Evolutionary conservation across 257 asterid genomes (phyloP).

Genomic region (Datura wrightii): DNA sequence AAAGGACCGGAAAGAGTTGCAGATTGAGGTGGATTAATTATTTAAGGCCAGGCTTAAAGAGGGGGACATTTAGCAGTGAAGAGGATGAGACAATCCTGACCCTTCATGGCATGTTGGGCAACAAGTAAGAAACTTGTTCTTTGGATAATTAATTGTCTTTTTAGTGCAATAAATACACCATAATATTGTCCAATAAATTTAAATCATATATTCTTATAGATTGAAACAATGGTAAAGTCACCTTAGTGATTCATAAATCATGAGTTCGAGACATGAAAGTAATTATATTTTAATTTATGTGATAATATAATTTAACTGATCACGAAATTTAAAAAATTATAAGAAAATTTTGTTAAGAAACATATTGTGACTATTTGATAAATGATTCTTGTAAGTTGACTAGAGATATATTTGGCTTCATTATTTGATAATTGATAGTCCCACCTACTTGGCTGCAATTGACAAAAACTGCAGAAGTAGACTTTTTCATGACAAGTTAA

Average conservation of each 20-base stretch:
- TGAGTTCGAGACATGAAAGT: neutral
- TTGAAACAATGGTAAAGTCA: too few species aligned
- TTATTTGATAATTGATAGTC: neutral
- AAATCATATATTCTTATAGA: neutral
- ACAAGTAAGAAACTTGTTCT: slow-evolving; percentile 31
- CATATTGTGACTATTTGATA: neutral
- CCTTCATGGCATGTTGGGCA: slow-evolving; percentile 33
- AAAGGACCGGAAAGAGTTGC: slow-evolving; percentile 32
- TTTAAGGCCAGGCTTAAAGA: slow-evolving; percentile 30
- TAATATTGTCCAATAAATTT: neutral
- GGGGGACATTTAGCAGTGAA: neutral
- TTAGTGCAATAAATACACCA: neutral
- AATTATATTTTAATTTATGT: too few species aligned
- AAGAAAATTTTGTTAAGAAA: neutral
- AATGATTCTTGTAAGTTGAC: neutral
- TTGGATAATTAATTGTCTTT: neutral
- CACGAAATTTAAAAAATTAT: too few species aligned
- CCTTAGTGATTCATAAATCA: neutral
- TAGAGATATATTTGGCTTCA: neutral
- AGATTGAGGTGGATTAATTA: slow-evolving; percentile 38
- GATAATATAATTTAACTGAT: too few species aligned
- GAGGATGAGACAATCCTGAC: slow-evolving; percentile 30
- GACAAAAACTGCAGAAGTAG: neutral
- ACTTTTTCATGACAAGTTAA: neutral
- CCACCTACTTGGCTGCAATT: slow-evolving; percentile 2